Evolutionary conservation across 1,284 basidiomycete genomes (phyloP).

Genomic region (Paramarasmius palmivorus): DNA sequence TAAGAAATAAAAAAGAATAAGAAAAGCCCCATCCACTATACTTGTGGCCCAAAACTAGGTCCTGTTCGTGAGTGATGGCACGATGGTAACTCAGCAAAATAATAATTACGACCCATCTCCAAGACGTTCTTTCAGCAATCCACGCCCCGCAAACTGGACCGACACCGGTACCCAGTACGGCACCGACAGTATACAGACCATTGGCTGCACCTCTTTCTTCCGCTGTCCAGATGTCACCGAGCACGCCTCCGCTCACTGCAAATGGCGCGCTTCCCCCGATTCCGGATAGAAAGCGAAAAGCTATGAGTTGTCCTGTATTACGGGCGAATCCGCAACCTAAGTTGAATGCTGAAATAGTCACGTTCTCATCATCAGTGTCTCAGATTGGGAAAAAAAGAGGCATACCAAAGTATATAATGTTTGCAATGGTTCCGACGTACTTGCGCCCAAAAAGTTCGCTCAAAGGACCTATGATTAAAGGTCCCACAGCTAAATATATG

Average conservation of each 20-base stretch:
- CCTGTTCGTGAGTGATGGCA: neutral
- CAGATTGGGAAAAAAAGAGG: neutral
- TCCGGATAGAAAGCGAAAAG: slow-evolving; percentile 64
- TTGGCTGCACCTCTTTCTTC: slow-evolving; percentile 69
- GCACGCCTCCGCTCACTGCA: slow-evolving; percentile 64
- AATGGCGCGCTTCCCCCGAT: slow-evolving; percentile 67
- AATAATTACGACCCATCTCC: slow-evolving; percentile 58
- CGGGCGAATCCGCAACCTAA: slow-evolving; percentile 64
- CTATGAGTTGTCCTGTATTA: slow-evolving; percentile 55
- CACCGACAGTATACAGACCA: slow-evolving; percentile 67
- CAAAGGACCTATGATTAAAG: slow-evolving; percentile 11
- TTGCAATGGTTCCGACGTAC: slow-evolving; percentile 5
- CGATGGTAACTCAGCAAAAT: neutral
- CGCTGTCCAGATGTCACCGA: slow-evolving; percentile 67
- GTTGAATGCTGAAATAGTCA: slow-evolving; percentile 61
- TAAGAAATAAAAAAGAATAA: neutral
- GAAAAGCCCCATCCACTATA: slow-evolving; percentile 43
- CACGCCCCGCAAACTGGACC: slow-evolving; percentile 65
- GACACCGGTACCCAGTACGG: slow-evolving; percentile 60
- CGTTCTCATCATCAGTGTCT: neutral
- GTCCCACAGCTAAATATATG: slow-evolving; percentile 18
- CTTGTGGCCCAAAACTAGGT: slow-evolving; percentile 68
- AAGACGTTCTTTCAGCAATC: slow-evolving; percentile 59
- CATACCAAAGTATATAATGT: slow-evolving; percentile 12
- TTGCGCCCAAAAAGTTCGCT: slow-evolving; percentile 13